These are phyloP conservation scores for Picea engelmannii DNA, from an alignment of 83 land plant species.

Conservation along the genomic window DNA sequence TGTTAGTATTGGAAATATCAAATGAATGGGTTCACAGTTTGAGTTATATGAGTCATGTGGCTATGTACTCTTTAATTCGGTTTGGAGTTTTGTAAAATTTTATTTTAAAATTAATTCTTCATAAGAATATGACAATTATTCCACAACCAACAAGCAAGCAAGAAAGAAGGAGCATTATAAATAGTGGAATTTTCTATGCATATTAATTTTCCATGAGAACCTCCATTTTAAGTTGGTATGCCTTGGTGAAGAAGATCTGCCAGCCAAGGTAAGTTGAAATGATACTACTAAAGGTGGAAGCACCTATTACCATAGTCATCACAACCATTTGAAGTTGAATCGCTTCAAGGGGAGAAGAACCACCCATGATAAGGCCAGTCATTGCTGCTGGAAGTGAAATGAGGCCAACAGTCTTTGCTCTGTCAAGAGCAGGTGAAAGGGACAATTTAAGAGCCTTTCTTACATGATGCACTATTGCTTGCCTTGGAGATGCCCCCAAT, in stretches of 20 bases:
- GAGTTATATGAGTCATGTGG: no score
- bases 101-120: no score
- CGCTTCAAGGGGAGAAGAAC: slow-evolving; percentile 83
- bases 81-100: no score
- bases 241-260: slow-evolving; percentile 80
- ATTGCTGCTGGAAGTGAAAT: slow-evolving; percentile 86
- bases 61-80: no score
- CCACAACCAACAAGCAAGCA: no score
- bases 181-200: no score
- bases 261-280: slow-evolving; percentile 73
- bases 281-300: slow-evolving; percentile 82
- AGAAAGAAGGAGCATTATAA: no score
- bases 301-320: slow-evolving; percentile 84
- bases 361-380: slow-evolving; percentile 93
- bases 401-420: slow-evolving; percentile 81
- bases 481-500: slow-evolving; percentile 88
- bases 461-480: slow-evolving; percentile 69
- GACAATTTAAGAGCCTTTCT: slow-evolving; percentile 66
- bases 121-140: no score
- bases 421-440: slow-evolving; percentile 73
- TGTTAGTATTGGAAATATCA: no score
- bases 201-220: slow-evolving; percentile 46
- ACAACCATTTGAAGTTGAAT: slow-evolving; percentile 84
- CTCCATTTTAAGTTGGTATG: slow-evolving; percentile 63
- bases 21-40: no score